A percentile compares a stretch with the other conserved stretches of the same genome.
phyloP scores from a whole-genome alignment of 202 grass and related monocot species.

The Schoenoplectus tabernaemontani region DNA sequence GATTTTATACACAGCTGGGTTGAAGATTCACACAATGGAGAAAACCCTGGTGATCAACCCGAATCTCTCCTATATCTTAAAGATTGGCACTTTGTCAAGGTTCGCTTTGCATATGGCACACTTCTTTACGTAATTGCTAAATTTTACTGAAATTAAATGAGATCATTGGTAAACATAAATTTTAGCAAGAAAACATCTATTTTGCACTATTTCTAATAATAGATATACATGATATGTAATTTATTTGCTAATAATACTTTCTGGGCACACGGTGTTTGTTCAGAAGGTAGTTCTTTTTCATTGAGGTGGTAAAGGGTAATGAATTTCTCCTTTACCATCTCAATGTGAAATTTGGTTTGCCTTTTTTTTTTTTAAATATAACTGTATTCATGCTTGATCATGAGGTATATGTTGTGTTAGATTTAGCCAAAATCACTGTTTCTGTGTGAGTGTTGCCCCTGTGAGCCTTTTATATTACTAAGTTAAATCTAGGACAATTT shows the following conservation, averaged over 20 bases:
- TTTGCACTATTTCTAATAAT: not conserved
- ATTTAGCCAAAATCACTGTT: not conserved
- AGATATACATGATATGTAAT: not conserved
- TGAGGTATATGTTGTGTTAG: not conserved
- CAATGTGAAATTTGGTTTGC: not conserved
- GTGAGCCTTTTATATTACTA: not conserved
- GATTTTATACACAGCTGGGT: constrained; percentile 58
- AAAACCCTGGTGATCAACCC: not conserved
- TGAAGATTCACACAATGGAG: not conserved
- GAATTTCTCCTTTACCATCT: not conserved
- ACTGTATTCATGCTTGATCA: not conserved
- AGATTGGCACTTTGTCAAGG: constrained; percentile 96
- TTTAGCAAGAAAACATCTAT: not conserved
- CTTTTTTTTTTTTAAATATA: not conserved
- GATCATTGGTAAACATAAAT: not conserved
- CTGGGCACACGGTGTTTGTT: not conserved
- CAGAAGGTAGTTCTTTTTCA: not conserved
- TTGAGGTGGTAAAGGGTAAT: not conserved
- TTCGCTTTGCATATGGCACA: constrained; percentile 9
- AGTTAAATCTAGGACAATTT: not conserved
- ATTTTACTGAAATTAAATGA: not conserved
- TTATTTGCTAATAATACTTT: too few relatives aligned
- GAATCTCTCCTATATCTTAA: constrained; percentile 63
- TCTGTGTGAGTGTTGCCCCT: not conserved
- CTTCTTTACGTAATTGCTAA: not conserved